phyloP scores from a whole-genome alignment of 2,329 filamentous ascomycete genomes.

The Sporothrix pallida region DNA sequence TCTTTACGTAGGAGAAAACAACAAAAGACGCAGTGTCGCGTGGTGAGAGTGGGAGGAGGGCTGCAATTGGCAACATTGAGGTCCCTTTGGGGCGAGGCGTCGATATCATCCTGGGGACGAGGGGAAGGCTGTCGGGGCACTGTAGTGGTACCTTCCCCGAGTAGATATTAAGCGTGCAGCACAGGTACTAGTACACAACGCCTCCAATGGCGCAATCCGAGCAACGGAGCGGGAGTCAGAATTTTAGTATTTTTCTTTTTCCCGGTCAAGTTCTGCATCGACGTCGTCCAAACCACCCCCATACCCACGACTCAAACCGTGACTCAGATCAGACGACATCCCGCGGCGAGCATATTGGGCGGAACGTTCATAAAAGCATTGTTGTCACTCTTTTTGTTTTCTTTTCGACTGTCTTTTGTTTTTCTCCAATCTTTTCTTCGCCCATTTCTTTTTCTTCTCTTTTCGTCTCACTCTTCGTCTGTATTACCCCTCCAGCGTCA shows the following conservation, averaged over 20 bases:
- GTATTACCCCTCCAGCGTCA: slow-evolving; percentile 1
- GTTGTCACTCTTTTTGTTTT: not conserved
- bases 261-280: not conserved
- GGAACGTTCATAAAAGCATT: not conserved
- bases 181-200: slow-evolving; percentile 3
- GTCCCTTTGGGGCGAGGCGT: not conserved
- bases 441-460: not conserved
- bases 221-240: slow-evolving; percentile 26
- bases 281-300: slow-evolving; percentile 1
- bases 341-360: not conserved
- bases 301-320: slow-evolving; percentile 16
- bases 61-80: not conserved
- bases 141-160: slow-evolving; percentile 3
- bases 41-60: not conserved
- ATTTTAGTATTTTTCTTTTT: slow-evolving; percentile 27
- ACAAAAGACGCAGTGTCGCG: slow-evolving; percentile 1
- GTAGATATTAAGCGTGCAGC: not conserved
- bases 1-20: slow-evolving; percentile 16
- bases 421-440: not conserved
- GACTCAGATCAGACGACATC: slow-evolving; percentile 33
- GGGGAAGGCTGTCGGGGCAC: not conserved
- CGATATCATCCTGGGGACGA: not conserved
- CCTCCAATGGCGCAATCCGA: slow-evolving; percentile 32
- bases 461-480: not conserved
- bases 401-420: not conserved